phyloP scores from a whole-genome alignment of 2,329 filamentous ascomycete genomes.

The Catunica adiposa region DNA sequence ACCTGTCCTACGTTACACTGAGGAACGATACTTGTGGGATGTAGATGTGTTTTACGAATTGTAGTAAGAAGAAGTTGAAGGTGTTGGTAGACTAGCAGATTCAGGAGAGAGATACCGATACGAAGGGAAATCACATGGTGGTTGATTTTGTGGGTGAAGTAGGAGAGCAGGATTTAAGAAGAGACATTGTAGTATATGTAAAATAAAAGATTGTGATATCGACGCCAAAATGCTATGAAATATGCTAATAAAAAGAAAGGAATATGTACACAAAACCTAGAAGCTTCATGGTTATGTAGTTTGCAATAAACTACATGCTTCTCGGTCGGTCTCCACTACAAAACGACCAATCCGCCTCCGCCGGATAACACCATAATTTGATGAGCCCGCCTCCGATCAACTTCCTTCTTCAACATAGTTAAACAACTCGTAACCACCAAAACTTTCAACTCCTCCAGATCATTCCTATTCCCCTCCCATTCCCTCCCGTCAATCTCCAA shows the following conservation, averaged over 20 bases:
- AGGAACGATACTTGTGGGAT: slow-evolving; percentile 23
- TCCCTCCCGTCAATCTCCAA: slow-evolving; percentile 27
- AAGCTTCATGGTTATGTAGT: too few species aligned
- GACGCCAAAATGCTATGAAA: not conserved
- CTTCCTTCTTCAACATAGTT: slow-evolving; percentile 48
- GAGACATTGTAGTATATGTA: not conserved
- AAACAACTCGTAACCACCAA: slow-evolving; percentile 39
- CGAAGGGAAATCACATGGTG: not conserved
- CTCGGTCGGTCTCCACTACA: not conserved
- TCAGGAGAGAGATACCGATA: not conserved
- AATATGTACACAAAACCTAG: too few species aligned
- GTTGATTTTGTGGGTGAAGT: not conserved
- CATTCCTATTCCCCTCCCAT: slow-evolving; percentile 23
- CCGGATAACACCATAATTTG: slow-evolving; percentile 26
- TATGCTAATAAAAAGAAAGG: not conserved
- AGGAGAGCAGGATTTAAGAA: not conserved
- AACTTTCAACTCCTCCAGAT: slow-evolving; percentile 17
- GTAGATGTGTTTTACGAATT: not conserved
- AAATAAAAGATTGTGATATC: too few species aligned
- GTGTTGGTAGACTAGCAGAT: not conserved
- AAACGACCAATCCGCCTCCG: slow-evolving; percentile 12
- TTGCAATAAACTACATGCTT: too few species aligned
- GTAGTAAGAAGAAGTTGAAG: not conserved
- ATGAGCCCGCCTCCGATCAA: slow-evolving; percentile 37
- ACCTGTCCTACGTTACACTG: slow-evolving; percentile 1